phyloP scores from a whole-genome alignment of 345 rosid species.

The Hibiscus mutabilis region DNA sequence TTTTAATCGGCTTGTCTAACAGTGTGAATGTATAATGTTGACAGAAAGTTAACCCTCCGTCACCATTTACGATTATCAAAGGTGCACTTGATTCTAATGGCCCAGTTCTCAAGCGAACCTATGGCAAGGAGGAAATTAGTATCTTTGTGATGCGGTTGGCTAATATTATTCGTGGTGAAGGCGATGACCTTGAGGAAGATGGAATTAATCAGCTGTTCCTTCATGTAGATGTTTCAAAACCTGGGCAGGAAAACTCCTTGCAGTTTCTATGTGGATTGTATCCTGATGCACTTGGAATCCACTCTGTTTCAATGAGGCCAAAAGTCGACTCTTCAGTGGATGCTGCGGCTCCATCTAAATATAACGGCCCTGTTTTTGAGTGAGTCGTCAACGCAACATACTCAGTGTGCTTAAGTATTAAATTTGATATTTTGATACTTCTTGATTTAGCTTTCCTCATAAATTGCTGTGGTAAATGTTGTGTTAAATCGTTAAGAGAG shows the following conservation, averaged over 20 bases:
- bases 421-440: slow-evolving; percentile 5
- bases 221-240: slow-evolving; percentile 78
- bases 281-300: slow-evolving; percentile 90
- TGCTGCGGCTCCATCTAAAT: slow-evolving; percentile 37
- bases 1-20: neutral
- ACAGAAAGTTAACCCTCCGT: slow-evolving; percentile 84
- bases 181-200: slow-evolving; percentile 41
- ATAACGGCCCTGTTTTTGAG: slow-evolving; percentile 77
- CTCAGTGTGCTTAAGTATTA: neutral
- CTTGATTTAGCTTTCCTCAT: neutral
- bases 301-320: slow-evolving; percentile 75
- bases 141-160: slow-evolving; percentile 61
- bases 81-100: slow-evolving; percentile 64
- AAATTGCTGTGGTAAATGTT: neutral
- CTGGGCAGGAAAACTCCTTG: slow-evolving; percentile 50
- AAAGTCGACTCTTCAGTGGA: slow-evolving; percentile 38
- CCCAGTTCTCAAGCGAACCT: slow-evolving; percentile 59
- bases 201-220: slow-evolving; percentile 78
- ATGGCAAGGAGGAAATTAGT: slow-evolving; percentile 63
- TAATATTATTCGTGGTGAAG: slow-evolving; percentile 36
- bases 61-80: slow-evolving; percentile 53
- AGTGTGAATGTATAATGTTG: neutral
- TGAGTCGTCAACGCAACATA: slow-evolving; percentile 22
- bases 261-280: slow-evolving; percentile 86
- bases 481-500: neutral